A percentile compares a stretch with the other conserved stretches of the same genome.
These are phyloP conservation scores for Prunus kanzakura DNA, from an alignment of 306 rosid species.

Conservation along the genomic window DNA sequence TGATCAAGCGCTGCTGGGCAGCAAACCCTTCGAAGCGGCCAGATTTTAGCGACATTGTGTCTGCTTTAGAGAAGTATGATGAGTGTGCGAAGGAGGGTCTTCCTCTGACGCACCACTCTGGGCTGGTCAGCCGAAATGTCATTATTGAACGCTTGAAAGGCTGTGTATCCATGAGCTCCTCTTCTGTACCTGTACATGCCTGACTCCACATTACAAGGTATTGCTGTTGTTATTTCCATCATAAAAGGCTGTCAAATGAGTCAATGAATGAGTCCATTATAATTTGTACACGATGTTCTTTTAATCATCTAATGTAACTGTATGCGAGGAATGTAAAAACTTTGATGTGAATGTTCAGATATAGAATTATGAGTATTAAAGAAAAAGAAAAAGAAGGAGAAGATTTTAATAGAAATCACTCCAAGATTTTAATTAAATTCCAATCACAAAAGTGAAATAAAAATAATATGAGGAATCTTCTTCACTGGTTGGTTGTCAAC, in stretches of 20 bases:
- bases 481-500: too few relatives aligned
- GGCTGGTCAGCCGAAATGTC: conserved; percentile 62
- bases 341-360: not conserved
- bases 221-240: conserved; percentile 13
- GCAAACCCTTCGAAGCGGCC: conserved; percentile 93
- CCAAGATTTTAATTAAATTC: too few relatives aligned
- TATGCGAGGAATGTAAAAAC: conserved; percentile 25
- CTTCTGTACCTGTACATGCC: conserved; percentile 88
- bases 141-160: conserved; percentile 75
- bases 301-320: conserved; percentile 32
- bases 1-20: conserved; percentile 90
- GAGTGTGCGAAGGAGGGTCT: conserved; percentile 95
- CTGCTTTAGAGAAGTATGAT: conserved; percentile 78
- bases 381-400: not conserved
- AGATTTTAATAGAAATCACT: too few relatives aligned
- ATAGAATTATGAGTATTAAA: not conserved
- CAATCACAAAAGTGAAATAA: too few relatives aligned
- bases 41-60: conserved; percentile 84
- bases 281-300: conserved; percentile 41
- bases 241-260: not conserved
- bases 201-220: conserved; percentile 42
- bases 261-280: conserved; percentile 13
- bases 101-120: conserved; percentile 78
- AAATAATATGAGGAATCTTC: too few relatives aligned
- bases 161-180: conserved; percentile 70